These are phyloP conservation scores for Tilletiaria anomala DNA, from an alignment of 1,284 basidiomycete genomes.

Conservation along the genomic window DNA sequence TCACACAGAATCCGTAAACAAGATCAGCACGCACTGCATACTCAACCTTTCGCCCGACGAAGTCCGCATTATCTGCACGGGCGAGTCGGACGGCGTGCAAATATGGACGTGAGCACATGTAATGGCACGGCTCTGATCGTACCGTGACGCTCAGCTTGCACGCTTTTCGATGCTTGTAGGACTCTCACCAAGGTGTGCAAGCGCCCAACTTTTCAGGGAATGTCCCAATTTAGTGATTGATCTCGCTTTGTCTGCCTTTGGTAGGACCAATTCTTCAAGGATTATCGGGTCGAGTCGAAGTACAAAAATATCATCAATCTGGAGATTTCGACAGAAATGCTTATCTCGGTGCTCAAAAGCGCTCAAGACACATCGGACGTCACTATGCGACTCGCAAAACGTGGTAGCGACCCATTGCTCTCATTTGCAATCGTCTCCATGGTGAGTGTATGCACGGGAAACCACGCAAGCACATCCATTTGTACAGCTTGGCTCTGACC, in stretches of 20 bases:
- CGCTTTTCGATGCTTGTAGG: not conserved
- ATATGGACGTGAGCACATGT: constrained; percentile 34
- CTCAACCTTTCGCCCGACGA: constrained; percentile 30
- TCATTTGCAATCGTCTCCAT: constrained; percentile 24
- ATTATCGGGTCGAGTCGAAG: constrained; percentile 38
- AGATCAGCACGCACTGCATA: constrained; percentile 31
- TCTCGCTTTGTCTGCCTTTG: not conserved
- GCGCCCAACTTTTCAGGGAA: not conserved
- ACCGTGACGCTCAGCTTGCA: not conserved
- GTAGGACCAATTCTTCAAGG: constrained; percentile 20
- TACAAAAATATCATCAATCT: constrained; percentile 39
- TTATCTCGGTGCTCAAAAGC: constrained; percentile 30
- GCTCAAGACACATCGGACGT: constrained; percentile 22
- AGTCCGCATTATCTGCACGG: constrained; percentile 35
- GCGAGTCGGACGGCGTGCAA: constrained; percentile 27
- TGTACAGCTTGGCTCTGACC: not conserved
- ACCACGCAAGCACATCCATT: not conserved
- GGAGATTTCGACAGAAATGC: constrained; percentile 35
- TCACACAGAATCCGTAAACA: constrained; percentile 30
- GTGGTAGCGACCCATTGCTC: constrained; percentile 31
- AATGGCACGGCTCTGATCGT: no score
- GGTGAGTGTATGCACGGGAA: constrained; percentile 1
- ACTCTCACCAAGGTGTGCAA: not conserved
- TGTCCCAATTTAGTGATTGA: not conserved
- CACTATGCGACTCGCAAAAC: constrained; percentile 33